Base-by-base conservation (phyloP, 352 stramenopile species). In the Phytophthora citricola region DNA sequence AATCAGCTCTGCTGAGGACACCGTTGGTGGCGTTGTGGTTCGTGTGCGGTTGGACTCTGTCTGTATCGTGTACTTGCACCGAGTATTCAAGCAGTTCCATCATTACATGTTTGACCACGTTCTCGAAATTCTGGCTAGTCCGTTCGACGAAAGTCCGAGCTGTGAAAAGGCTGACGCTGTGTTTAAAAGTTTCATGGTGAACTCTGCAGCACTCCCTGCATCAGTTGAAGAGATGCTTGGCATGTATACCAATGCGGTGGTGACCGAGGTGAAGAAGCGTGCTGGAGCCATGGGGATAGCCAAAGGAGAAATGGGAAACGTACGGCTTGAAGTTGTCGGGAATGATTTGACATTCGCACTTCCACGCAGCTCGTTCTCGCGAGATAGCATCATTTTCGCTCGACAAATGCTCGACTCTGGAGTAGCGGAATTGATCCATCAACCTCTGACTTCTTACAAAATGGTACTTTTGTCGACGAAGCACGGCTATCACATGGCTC, bases 1-100 rank as follows among this genome's bases (percentile, higher is more conserved):
- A 22, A 54, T 88, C 24, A 71, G 36, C 3, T 69, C 53, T 53
- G 67, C 31, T 46, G 31, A n/a, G 32, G 39, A 29, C 36, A 40
- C n/a, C 49, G 66, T 71, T 41, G 45, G 49, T 11, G 58, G 56
- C 12, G 61, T 73, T 45, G 29, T 75, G 22, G 68, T 85, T 48
- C 79, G 68, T 44, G 71, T 89, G 44, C 85, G 86, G 4, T 67
- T 96, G 22, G 89, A 96, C 53, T 92, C 89, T 1, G 81, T 95
- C 8, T 91, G 85, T 52, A 64, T 92, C n/a, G 72, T 85, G 40
- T 94, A 96, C 45, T 69, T 96, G 26, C 89, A 95, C 65, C 85
- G 89, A 31, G 81, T 96, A 32, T 92, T 91, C 73, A 96, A 96
- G 53, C 89, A 96, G 59, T 91, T 93, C 40, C 72, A 91, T 14